Base-by-base conservation (phyloP, 2,329 filamentous ascomycete genomes). In the Malbranchea zuffiana region DNA sequence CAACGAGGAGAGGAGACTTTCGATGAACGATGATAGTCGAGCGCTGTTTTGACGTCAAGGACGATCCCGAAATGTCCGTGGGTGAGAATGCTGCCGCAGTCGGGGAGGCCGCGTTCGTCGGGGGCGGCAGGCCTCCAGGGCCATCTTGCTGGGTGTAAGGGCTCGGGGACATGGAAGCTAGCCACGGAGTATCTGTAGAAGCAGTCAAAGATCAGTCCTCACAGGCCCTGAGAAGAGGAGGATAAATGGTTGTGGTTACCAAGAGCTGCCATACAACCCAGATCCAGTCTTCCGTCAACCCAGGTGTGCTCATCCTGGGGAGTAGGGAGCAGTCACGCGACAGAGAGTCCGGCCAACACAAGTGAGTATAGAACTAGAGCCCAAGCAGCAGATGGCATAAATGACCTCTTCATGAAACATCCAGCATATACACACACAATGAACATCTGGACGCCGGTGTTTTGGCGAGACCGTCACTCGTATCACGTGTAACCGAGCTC, bases 11-110 rank as follows among this genome's bases (percentile, higher is more conserved):
- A 7, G 90, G 90, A 11, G 85, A 94, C 63, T 96, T 98, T 59
- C 94, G 88, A 61, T 96, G 87, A 13, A 98, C 87, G 49, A 96
- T 77, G 49, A 98, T 87, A 40, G 85, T 92, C 12, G 85, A 92
- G 30, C 84, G 78, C 44, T 88, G 81, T 53, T 82, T 81, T 27
- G 77, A 76, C 24, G 77, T 73, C 31, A 80, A 69, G 4, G 77
- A 72, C 24, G 74, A 72, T 39, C 80, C 74, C 29, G 77, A 80
- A 47, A 87, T 73, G 15, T 81, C 84, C 15, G 80, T 74, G 20
- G 90, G 87, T 4, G 88, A 90, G 66, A 98, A 98, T 52, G 83
- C 74, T 46, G 90, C 90, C 55, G 82, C 78, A 30, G 88, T 96
- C 31, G 85, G 80, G 39, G 74, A 70, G 46, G 64, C 67, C 43